Conservation (phyloP, 1,284 basidiomycete genomes). For the Austropuccinia psidii region DNA sequence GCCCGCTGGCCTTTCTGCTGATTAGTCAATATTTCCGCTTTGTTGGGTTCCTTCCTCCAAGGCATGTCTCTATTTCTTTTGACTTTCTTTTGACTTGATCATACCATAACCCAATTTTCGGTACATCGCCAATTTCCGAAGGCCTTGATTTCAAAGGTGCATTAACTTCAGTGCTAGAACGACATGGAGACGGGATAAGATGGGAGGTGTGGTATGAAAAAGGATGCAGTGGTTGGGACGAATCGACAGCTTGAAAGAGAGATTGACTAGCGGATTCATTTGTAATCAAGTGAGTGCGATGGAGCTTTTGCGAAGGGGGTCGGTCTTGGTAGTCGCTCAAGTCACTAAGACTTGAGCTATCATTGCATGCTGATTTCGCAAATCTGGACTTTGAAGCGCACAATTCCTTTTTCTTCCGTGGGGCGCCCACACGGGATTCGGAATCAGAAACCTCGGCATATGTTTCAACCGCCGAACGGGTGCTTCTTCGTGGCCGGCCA, state of each 20-base stretch:
- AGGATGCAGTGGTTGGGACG: too few relatives aligned
- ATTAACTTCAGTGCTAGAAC: neutral
- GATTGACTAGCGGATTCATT: neutral
- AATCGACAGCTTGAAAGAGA: too few relatives aligned
- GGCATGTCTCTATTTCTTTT: slow-evolving; percentile 29
- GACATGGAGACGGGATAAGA: neutral
- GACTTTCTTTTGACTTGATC: too few relatives aligned
- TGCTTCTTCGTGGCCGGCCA: neutral
- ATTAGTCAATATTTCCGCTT: neutral
- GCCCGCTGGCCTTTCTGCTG: slow-evolving; percentile 20
- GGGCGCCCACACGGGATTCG: too few relatives aligned
- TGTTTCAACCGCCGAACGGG: neutral
- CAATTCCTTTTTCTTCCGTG: too few relatives aligned
- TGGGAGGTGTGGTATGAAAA: neutral
- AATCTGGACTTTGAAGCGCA: too few relatives aligned
- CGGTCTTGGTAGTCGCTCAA: too few relatives aligned
- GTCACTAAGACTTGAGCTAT: slow-evolving; percentile 3
- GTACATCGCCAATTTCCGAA: too few relatives aligned
- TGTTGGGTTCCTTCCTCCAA: slow-evolving; percentile 21
- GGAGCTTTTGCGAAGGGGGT: neutral
- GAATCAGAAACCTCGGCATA: too few relatives aligned
- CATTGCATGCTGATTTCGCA: neutral
- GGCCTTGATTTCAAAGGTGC: neutral
- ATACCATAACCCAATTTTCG: too few relatives aligned
- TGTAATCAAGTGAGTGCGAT: neutral